Evolutionary conservation across 805 yeast species (phyloP).

Genomic region (Monosporozyma aerobia): DNA sequence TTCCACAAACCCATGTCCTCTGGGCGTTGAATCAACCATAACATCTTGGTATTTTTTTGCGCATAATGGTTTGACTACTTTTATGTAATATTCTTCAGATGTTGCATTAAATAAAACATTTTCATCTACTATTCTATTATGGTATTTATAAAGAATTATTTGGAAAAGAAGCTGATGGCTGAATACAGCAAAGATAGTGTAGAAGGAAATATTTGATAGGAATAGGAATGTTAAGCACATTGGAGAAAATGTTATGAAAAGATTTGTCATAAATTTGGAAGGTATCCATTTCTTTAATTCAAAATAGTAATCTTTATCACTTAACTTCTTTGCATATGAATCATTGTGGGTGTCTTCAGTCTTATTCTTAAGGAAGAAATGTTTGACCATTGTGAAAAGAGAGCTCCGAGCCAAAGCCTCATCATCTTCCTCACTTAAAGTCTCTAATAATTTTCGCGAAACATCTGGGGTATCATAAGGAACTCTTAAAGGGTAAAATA

Average conservation of each 20-base stretch:
- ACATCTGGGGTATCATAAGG: slow-evolving; percentile 12
- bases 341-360: slow-evolving; percentile 4
- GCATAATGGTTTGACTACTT: slow-evolving; percentile 51
- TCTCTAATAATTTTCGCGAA: slow-evolving; percentile 12
- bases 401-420: slow-evolving; percentile 16
- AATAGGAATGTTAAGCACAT: slow-evolving; percentile 38
- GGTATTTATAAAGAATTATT: slow-evolving; percentile 36
- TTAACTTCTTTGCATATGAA: slow-evolving; percentile 1
- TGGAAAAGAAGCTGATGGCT: slow-evolving; percentile 33
- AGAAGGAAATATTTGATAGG: slow-evolving; percentile 31
- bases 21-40: slow-evolving; percentile 47
- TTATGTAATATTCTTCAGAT: slow-evolving; percentile 52
- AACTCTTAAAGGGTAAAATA: slow-evolving; percentile 9
- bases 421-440: slow-evolving; percentile 13
- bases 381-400: slow-evolving; percentile 17
- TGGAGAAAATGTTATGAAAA: slow-evolving; percentile 54
- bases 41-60: slow-evolving; percentile 49
- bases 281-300: slow-evolving; percentile 62
- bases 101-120: slow-evolving; percentile 51
- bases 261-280: slow-evolving; percentile 42
- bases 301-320: slow-evolving; percentile 37
- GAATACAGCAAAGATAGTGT: slow-evolving; percentile 30
- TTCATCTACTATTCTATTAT: slow-evolving; percentile 46
- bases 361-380: slow-evolving; percentile 7
- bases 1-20: slow-evolving; percentile 16